A percentile compares a stretch with the other conserved stretches of the same genome.
Evolutionary conservation across 148 eudicot species (phyloP).

Genomic region (Rheum nobile): DNA sequence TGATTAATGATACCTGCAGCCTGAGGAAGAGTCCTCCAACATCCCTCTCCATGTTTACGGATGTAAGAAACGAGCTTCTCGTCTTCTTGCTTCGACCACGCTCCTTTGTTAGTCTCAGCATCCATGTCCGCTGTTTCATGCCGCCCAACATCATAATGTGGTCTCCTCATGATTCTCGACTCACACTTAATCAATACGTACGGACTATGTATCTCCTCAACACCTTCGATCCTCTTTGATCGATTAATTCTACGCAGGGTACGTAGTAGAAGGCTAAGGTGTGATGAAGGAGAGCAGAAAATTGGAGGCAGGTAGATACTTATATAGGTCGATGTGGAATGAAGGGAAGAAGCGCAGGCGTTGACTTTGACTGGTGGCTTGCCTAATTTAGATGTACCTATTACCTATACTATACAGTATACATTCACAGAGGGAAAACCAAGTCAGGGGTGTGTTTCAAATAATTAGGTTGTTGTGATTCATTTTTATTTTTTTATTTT

Average conservation of each 20-base stretch:
- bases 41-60: constrained; percentile 32
- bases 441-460: neutral
- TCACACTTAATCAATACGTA: neutral
- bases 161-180: neutral
- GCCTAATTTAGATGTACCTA: no score
- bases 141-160: neutral
- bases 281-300: neutral
- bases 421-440: neutral
- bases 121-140: neutral
- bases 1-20: constrained; percentile 22
- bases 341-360: neutral
- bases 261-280: no score
- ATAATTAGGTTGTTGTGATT: neutral
- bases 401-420: no score
- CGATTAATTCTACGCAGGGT: no score
- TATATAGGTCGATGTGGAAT: neutral
- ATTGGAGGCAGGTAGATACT: neutral
- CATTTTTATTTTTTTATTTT: no score
- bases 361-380: constrained; percentile 5
- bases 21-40: constrained; percentile 41
- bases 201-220: neutral
- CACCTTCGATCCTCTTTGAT: neutral
- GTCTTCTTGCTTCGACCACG: constrained; percentile 38
- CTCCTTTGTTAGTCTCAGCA: constrained; percentile 19
- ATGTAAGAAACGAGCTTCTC: constrained; percentile 32